A percentile compares a stretch with the other conserved stretches of the same genome.
Evolutionary conservation across 129 eudicot genomes (phyloP).

Genomic region (Artemisia tridentata): DNA sequence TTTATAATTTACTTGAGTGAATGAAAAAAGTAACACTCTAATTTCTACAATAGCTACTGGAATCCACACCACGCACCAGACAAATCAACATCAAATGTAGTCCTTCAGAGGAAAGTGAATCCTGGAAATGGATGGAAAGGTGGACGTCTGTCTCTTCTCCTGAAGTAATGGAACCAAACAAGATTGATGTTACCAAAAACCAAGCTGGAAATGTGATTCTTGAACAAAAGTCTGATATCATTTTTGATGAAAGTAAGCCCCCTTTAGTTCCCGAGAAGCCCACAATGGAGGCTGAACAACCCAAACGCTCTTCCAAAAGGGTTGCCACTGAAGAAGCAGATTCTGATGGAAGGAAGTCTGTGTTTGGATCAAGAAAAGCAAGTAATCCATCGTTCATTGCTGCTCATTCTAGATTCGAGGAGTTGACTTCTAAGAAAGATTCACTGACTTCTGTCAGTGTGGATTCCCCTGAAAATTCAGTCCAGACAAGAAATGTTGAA

Average conservation of each 20-base stretch:
- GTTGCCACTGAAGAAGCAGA: conserved; percentile 48
- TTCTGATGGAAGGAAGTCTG: conserved; percentile 50
- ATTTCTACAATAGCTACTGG: conserved; percentile 51
- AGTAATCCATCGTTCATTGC: conserved; percentile 73
- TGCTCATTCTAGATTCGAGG: conserved; percentile 77
- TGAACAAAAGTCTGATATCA: background rate
- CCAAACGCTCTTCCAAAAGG: conserved; percentile 38
- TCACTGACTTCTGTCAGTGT: conserved; percentile 21
- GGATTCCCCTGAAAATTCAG: conserved; percentile 29
- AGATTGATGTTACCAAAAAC: conserved; percentile 21
- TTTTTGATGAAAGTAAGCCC: conserved; percentile 22
- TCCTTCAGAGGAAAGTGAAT: conserved; percentile 50
- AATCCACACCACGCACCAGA: conserved; percentile 55
- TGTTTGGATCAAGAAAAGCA: conserved; percentile 49
- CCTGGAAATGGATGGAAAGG: conserved; percentile 91
- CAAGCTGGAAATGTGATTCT: conserved; percentile 21
- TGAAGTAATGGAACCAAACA: conserved; percentile 30
- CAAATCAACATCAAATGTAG: conserved; percentile 60
- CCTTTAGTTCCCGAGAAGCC: conserved; percentile 22
- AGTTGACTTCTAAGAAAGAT: conserved; percentile 43
- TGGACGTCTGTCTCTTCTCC: conserved; percentile 70
- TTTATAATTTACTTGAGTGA: background rate
- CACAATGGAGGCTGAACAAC: conserved; percentile 37
- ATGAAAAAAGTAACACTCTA: background rate
- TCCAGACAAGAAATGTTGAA: conserved; percentile 19